Evolutionary conservation across 108 stramenopile species (phyloP).

Genomic region (Mediolabrus comicus): DNA sequence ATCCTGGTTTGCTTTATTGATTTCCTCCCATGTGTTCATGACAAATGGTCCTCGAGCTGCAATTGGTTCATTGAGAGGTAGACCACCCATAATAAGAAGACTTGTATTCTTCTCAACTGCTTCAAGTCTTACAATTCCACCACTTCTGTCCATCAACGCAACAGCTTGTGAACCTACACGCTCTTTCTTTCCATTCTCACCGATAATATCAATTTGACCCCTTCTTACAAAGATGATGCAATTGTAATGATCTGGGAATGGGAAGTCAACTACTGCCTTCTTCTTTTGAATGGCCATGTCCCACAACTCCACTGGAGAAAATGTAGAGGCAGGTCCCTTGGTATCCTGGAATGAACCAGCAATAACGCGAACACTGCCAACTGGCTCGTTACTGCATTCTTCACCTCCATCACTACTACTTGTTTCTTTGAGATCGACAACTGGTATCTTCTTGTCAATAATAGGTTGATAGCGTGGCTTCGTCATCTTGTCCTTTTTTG

Average conservation of each 20-base stretch:
- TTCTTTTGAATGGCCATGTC: conserved; percentile 59
- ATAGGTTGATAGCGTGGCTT: conserved; percentile 81
- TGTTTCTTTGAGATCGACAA: conserved; percentile 45
- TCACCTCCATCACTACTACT: conserved; percentile 10
- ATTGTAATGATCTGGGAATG: conserved; percentile 64
- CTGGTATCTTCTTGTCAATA: conserved; percentile 62
- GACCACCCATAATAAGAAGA: conserved; percentile 77
- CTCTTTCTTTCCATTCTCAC: conserved; percentile 25
- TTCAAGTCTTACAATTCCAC: conserved; percentile 47
- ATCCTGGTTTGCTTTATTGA: conserved; percentile 79
- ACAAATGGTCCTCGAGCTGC: conserved; percentile 93
- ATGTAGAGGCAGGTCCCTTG: conserved; percentile 75
- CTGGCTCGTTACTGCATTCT: conserved; percentile 11
- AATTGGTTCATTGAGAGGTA: conserved; percentile 84
- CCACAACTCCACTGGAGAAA: conserved; percentile 83
- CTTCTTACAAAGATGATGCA: conserved; percentile 80
- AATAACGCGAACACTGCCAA: conserved; percentile 68
- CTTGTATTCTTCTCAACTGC: conserved; percentile 53
- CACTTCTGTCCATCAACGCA: conserved; percentile 60
- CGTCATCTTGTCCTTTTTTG: conserved; percentile 81
- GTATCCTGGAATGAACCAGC: conserved; percentile 64
- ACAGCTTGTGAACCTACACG: conserved; percentile 76
- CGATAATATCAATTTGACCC: conserved; percentile 55
- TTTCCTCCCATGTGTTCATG: conserved; percentile 89
- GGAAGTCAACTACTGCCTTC: conserved; percentile 56